These are phyloP conservation scores for Diatrype stigma DNA, from an alignment of 2,329 filamentous ascomycete species.

Conservation along the genomic window DNA sequence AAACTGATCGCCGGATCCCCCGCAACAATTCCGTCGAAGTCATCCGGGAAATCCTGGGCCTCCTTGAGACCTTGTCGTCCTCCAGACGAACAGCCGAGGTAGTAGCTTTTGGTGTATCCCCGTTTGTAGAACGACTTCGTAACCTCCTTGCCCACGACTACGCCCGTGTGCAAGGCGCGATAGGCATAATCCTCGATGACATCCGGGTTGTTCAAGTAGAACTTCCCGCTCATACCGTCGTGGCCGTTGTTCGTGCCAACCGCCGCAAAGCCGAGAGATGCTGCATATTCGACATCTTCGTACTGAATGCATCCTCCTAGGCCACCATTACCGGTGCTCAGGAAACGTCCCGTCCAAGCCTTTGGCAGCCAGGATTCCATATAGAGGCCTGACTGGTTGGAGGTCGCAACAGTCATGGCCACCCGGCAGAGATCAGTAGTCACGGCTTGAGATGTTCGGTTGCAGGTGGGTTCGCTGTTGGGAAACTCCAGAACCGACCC, in stretches of 20 bases:
- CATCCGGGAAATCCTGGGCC: conserved; percentile 47
- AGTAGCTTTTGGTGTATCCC: conserved; percentile 42
- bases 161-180: conserved; percentile 38
- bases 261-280: conserved; percentile 12
- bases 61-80: conserved; percentile 53
- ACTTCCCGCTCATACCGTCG: conserved; percentile 2
- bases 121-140: conserved; percentile 42
- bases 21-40: conserved; percentile 54
- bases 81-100: conserved; percentile 53
- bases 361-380: conserved; percentile 40
- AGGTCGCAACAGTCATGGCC: conserved; percentile 22
- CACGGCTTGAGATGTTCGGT: conserved; percentile 8
- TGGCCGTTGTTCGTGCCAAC: conserved; percentile 9
- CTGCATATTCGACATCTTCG: conserved; percentile 41
- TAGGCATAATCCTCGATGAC: conserved; percentile 7
- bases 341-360: conserved; percentile 40
- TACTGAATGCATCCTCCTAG: conserved; percentile 7
- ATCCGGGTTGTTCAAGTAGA: conserved; percentile 4
- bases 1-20: conserved; percentile 37
- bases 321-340: conserved; percentile 28
- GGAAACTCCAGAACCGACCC: conserved; percentile 3
- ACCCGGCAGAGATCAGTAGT: conserved; percentile 23
- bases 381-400: conserved; percentile 34
- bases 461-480: conserved; percentile 25
- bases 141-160: conserved; percentile 45